These are phyloP conservation scores for Trifolium repens DNA, from an alignment of 306 rosid genomes.

Conservation along the genomic window DNA sequence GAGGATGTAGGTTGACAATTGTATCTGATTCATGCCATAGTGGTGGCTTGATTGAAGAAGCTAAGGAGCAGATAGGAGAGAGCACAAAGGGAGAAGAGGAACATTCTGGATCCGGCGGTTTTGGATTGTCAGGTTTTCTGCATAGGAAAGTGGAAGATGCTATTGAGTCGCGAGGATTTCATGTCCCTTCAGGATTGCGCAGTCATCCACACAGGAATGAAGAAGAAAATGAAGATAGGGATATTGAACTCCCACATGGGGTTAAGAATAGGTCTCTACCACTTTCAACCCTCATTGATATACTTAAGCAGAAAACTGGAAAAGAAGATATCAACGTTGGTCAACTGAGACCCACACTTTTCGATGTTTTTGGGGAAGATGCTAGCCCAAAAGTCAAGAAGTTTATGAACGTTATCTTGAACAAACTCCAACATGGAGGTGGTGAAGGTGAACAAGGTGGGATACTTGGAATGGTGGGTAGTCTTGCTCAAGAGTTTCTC, in stretches of 20 bases:
- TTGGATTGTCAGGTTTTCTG: conserved; percentile 66
- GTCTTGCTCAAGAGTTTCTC: conserved; percentile 87
- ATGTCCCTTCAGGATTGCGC: conserved; percentile 55
- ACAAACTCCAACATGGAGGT: conserved; percentile 57
- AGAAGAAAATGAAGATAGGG: conserved; percentile 54
- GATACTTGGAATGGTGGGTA: conserved; percentile 76
- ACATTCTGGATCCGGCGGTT: conserved; percentile 51
- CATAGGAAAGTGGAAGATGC: conserved; percentile 61
- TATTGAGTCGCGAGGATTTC: conserved; percentile 77
- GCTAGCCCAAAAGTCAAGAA: conserved; percentile 97
- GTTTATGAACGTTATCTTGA: conserved; percentile 80
- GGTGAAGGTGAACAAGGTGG: conserved; percentile 56
- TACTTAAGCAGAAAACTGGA: conserved; percentile 92
- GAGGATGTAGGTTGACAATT: conserved; percentile 73
- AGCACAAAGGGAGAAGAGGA: conserved; percentile 56
- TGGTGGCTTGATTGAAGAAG: conserved; percentile 75
- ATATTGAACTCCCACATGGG: conserved; percentile 53
- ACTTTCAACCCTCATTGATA: conserved; percentile 78
- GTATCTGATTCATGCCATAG: conserved; percentile 98
- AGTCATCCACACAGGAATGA: conserved; percentile 39
- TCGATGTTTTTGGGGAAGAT: conserved; percentile 93
- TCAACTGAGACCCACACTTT: conserved; percentile 82
- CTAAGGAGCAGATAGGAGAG: conserved; percentile 89
- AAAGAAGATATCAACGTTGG: conserved; percentile 90
- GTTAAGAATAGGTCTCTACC: conserved; percentile 75